Conservation (phyloP, 352 stramenopile genomes). For the Phytophthora syringae region DNA sequence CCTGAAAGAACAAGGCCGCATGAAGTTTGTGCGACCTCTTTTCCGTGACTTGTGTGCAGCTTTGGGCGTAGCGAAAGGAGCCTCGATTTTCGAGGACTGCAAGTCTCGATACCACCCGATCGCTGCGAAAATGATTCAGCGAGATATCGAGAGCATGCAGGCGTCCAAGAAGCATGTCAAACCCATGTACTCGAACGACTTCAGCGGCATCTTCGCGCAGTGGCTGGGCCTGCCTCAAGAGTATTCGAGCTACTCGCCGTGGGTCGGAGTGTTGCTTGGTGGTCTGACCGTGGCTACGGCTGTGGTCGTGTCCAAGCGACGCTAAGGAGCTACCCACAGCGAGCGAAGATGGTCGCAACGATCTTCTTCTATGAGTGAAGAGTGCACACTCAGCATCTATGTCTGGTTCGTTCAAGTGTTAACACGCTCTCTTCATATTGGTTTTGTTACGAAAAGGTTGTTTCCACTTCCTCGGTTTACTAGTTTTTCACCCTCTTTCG, state of each 20-base stretch:
- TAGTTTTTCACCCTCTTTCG: too few relatives aligned
- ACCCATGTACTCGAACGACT: conserved; percentile 22
- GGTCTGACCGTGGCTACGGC: conserved; percentile 20
- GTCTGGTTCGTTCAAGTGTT: too few relatives aligned
- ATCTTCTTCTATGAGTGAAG: not conserved
- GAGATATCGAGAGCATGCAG: conserved; percentile 39
- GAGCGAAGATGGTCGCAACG: not conserved
- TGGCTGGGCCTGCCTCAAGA: conserved; percentile 39
- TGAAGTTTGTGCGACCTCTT: conserved; percentile 75
- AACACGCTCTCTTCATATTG: too few relatives aligned
- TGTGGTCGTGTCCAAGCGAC: conserved; percentile 34
- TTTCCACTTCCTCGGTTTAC: too few relatives aligned
- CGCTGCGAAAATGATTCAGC: conserved; percentile 70
- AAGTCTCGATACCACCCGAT: conserved; percentile 72
- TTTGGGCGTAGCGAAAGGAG: conserved; percentile 25
- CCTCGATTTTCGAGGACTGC: conserved; percentile 44
- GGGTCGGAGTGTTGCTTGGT: conserved; percentile 28
- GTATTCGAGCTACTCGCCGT: conserved; percentile 38
- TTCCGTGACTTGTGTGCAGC: conserved; percentile 57
- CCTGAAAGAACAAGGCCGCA: conserved; percentile 65
- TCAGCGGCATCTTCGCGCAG: conserved; percentile 31
- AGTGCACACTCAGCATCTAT: conserved; percentile 9
- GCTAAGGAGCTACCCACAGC: conserved; percentile 13
- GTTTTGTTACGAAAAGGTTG: too few relatives aligned
- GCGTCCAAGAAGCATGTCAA: conserved; percentile 8